Evolutionary conservation across 768 basidiomycete species (phyloP), one percentile per base, ranked within the genome.

Genomic region (Kondoa malvinella): DNA sequence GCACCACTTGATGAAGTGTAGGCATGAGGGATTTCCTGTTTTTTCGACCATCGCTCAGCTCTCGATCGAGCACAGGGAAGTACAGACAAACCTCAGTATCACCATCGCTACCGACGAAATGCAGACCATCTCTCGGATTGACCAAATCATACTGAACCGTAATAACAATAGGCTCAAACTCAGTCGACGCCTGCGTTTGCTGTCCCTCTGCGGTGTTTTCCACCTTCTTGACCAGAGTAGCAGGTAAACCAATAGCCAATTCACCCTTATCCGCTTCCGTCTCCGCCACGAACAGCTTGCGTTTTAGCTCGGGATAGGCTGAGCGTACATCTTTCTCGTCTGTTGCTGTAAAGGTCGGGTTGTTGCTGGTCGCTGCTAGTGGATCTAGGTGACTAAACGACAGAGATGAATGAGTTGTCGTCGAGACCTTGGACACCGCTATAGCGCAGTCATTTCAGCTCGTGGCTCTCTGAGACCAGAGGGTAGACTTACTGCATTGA

Each of bases 241-340:
- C 81, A 8, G 88, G 88, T 69, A 97, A 84, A 14, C 86, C 83
- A 73, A 99, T 89, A 3, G 90, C 89, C 33, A 99, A 76, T 77
- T 97, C 95, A 68, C 94, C 95, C 76, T 96, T 91, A 72, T 94
- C 91, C 57, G 85, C 83, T 74, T 97, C 95, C 69, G 89, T 84
- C 64, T 92, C 80, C 0, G 94, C 89, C 0, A 89, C 84, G 79
- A 92, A 97, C 56, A 95, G 77, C 78, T 86, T 87, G 68, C 95
- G 83, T 81, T 95, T 97, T 68, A 92, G 81, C 75, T 95, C 95
- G 3, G 91, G 89, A 78, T 69, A 69, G 27, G 65, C 40, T 12
- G 68, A 69, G 74, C 92, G 89, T 68, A 87, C 86, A 76, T 95
- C 70, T 12, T 71, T 83, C 81, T 14, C 84, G 81, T 71, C 86